Conservation (phyloP, 2,329 filamentous ascomycete species). For the Fusarium sp. region DNA sequence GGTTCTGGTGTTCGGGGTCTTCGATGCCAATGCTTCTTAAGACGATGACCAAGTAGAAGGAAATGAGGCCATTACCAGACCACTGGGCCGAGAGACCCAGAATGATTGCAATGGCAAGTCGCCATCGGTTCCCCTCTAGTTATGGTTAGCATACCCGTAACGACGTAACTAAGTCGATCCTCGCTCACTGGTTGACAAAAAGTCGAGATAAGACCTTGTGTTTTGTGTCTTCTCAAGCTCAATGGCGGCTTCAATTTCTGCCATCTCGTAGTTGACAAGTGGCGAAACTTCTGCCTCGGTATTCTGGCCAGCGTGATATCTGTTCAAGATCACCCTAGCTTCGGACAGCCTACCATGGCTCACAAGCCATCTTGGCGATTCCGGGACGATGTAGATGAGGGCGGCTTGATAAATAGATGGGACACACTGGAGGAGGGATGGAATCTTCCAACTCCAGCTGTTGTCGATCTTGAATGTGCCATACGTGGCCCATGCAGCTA, state of each 20-base stretch:
- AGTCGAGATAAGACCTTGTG: slow-evolving; percentile 1
- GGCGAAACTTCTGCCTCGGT: not conserved
- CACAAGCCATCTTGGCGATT: slow-evolving; percentile 23
- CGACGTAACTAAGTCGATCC: not conserved
- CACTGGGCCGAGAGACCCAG: slow-evolving; percentile 10
- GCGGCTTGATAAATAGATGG: not conserved
- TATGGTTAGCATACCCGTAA: not conserved
- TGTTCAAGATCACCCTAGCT: slow-evolving; percentile 12
- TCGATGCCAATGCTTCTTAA: slow-evolving; percentile 11
- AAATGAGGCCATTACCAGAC: slow-evolving; percentile 16
- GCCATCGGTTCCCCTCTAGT: slow-evolving; percentile 1
- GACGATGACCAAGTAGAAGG: slow-evolving; percentile 11
- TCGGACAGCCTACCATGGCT: slow-evolving; percentile 2
- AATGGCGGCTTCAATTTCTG: slow-evolving; percentile 18
- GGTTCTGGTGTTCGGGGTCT: slow-evolving; percentile 1
- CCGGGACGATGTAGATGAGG: slow-evolving; percentile 12
- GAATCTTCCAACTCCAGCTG: slow-evolving; percentile 22
- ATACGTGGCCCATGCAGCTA: slow-evolving; percentile 13
- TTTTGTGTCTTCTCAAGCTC: slow-evolving; percentile 5
- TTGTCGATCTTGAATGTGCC: slow-evolving; percentile 8
- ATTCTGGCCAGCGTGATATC: slow-evolving; percentile 14
- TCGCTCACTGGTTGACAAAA: slow-evolving; percentile 1
- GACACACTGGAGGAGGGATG: slow-evolving; percentile 6
- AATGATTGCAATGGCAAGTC: slow-evolving; percentile 3
- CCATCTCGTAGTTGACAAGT: slow-evolving; percentile 20